phyloP scores from a whole-genome alignment of 139 green algal species.

The Pleodorina starrii region DNA sequence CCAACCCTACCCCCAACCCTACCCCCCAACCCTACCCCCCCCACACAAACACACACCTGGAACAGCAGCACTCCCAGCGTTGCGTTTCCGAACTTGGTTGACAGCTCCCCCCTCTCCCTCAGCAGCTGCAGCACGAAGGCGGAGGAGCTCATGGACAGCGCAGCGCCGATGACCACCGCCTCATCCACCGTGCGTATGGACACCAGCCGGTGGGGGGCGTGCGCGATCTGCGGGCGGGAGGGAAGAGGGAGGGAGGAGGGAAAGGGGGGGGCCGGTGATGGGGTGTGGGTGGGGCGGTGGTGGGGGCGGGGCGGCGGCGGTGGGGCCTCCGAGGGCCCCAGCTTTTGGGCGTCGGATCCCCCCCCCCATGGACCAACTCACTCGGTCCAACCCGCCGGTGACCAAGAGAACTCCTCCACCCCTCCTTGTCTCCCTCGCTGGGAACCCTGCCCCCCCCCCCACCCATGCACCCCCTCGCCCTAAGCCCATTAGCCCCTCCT shows the following conservation, averaged over 20 bases:
- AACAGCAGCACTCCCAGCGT: slow-evolving; percentile 97
- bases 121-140: slow-evolving; percentile 98
- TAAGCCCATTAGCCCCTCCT: no score
- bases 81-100: slow-evolving; percentile 88
- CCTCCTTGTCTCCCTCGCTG: no score
- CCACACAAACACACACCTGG: slow-evolving; percentile 75
- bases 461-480: no score
- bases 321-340: no score
- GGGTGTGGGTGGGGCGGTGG: no score
- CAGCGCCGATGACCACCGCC: slow-evolving; percentile 92
- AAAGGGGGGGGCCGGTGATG: no score
- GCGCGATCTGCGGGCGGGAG: neutral
- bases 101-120: slow-evolving; percentile 86
- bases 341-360: no score
- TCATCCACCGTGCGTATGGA: slow-evolving; percentile 72
- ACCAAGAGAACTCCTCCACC: no score
- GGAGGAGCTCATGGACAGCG: slow-evolving; percentile 89
- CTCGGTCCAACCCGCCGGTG: no score
- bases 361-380: no score
- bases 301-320: no score
- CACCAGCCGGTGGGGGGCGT: slow-evolving; percentile 71
- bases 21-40: neutral
- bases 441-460: no score
- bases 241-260: neutral
- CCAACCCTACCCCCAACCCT: neutral